Evolutionary conservation across 2,329 filamentous ascomycete genomes (phyloP), one percentile per base, ranked within the genome.

Genomic region (Neofusicoccum parvum): DNA sequence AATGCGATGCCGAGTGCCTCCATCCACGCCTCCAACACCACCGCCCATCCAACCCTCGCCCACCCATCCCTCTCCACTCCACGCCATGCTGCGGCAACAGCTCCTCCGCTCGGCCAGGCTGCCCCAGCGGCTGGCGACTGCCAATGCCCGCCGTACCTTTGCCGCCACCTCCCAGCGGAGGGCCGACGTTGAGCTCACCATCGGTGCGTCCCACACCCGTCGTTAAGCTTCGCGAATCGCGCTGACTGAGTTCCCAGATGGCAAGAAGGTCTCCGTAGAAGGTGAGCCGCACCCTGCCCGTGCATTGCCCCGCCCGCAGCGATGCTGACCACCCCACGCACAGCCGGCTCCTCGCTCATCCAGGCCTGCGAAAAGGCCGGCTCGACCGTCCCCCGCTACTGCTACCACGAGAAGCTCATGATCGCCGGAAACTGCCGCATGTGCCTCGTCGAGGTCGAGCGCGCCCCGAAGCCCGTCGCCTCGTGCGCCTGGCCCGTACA

Each of bases 361-460:
- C 95, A 99, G 84, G 95, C 95, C 77, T 99, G 95, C 85, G 95
- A 99, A 83, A 97, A 99, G 85, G 95, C 94, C 70, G 95, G 95
- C 76, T 87, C 86, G 71, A 95, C 91, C 68, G 86, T 98, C 76
- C 94, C 94, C 72, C 93, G 94, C 92, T 97, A 97, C 82, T 98
- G 94, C 83, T 98, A 98, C 82, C 94, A 97, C 87, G 94, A 98
- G 91, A 98, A 99, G 83, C 87, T 99, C 72, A 93, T 96, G 90
- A 97, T 99, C 86, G 95, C 95, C 75, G 95, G 95, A 81, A 99
- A 98, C 83, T 99, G 95, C 83, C 93, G 95, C 84, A 99, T 99
- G 95, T 99, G 95, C 82, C 84, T 99, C 76, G 95, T 99, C 76
- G 95, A 99, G 85, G 95, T 99, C 71, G 95, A 98, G 83, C 88